Evolutionary conservation across 2,329 filamentous ascomycete species (phyloP).

Genomic region (Blastomyces parvus): DNA sequence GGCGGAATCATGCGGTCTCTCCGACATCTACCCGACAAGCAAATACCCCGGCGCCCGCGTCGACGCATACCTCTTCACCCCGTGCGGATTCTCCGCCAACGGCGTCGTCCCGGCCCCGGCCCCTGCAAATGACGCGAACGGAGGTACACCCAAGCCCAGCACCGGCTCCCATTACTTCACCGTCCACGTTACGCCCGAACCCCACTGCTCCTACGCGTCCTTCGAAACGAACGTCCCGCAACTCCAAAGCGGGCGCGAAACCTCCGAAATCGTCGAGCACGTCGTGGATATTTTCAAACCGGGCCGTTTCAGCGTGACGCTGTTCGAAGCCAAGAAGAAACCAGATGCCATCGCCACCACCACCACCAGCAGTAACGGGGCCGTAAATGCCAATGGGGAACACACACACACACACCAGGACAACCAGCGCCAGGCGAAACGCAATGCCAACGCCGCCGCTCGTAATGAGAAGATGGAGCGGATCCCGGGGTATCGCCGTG

Average conservation of each 20-base stretch:
- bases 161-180: constrained; percentile 81
- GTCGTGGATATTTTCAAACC: constrained; percentile 95
- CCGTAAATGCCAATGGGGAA: constrained; percentile 14
- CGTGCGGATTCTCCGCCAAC: constrained; percentile 95
- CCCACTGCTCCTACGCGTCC: constrained; percentile 91
- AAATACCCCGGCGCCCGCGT: constrained; percentile 88
- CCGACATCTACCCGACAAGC: constrained; percentile 74
- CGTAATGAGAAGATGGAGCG: constrained; percentile 55
- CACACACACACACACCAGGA: neutral
- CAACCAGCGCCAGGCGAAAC: constrained; percentile 14
- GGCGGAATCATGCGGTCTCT: constrained; percentile 78
- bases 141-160: constrained; percentile 32
- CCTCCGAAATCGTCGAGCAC: constrained; percentile 81
- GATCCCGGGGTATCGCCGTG: constrained; percentile 74
- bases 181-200: constrained; percentile 94
- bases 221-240: constrained; percentile 98
- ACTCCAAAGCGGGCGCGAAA: constrained; percentile 76
- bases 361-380: neutral
- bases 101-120: constrained; percentile 77
- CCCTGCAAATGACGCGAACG: constrained; percentile 21
- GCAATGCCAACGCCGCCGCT: constrained; percentile 32
- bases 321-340: constrained; percentile 74
- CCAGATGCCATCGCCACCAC: neutral
- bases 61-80: constrained; percentile 92
- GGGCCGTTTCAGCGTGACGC: constrained; percentile 91